A percentile compares a stretch with the other conserved stretches of the same genome.
Conservation (phyloP, 2,329 filamentous ascomycete species). For the Colletotrichum falcatum region DNA sequence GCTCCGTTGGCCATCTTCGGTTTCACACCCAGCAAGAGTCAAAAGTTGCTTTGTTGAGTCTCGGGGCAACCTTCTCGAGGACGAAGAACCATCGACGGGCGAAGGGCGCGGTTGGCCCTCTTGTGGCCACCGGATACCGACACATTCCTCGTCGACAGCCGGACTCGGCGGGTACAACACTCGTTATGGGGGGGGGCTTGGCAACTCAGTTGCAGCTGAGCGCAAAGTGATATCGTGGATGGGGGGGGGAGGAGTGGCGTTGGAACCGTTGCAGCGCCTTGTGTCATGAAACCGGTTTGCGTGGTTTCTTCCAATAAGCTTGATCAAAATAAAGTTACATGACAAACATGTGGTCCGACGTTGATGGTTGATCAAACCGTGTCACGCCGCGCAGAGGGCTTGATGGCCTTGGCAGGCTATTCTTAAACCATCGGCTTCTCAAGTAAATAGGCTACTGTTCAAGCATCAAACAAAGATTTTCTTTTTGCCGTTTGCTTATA, state of each 20-base stretch:
- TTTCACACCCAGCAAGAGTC: background rate
- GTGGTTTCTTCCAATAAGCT: constrained; percentile 1
- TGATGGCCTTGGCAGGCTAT: constrained; percentile 14
- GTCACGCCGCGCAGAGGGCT: background rate
- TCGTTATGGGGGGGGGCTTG: background rate
- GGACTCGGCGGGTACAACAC: background rate
- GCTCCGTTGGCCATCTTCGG: background rate
- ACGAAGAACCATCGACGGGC: no score
- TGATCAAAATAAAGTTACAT: constrained; percentile 10
- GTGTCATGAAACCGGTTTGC: background rate
- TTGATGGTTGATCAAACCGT: constrained; percentile 13
- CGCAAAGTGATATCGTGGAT: background rate
- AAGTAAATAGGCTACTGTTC: background rate
- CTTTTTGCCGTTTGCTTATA: background rate
- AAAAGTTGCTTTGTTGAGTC: background rate
- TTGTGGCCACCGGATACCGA: background rate
- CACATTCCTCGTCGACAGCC: background rate
- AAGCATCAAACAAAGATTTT: background rate
- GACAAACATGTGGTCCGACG: background rate
- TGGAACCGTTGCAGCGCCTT: background rate
- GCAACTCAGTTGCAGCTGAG: no score
- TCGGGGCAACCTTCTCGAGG: background rate
- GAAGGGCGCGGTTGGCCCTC: background rate
- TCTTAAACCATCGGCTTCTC: background rate
- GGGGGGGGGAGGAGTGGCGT: no score